A percentile compares a stretch with the other conserved stretches of the same genome.
phyloP scores from a whole-genome alignment of 208 protist species.

The Leishmania mexicana region DNA sequence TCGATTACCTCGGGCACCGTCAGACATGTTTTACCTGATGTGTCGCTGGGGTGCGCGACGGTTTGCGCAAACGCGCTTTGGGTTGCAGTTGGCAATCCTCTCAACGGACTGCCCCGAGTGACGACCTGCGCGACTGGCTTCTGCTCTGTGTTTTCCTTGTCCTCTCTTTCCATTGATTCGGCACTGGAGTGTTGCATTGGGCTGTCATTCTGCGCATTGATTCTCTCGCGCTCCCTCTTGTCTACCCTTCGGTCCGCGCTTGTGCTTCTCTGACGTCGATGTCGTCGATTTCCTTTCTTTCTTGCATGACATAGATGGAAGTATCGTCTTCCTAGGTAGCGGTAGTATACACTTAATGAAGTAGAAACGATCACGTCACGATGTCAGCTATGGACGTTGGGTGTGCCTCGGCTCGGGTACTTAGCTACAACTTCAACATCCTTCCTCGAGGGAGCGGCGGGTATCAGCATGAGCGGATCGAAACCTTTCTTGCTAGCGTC shows the following conservation, averaged over 20 bases:
- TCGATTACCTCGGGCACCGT: too few relatives aligned
- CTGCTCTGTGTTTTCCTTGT: background rate
- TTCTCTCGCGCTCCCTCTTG: background rate
- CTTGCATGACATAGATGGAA: background rate
- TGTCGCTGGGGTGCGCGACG: background rate
- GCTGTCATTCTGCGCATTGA: too few relatives aligned
- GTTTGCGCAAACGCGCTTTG: background rate
- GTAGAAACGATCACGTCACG: background rate
- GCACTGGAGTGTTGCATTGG: too few relatives aligned
- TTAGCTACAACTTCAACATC: constrained; percentile 93
- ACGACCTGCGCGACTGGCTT: background rate
- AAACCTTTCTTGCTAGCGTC: constrained; percentile 65
- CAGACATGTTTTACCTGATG: background rate
- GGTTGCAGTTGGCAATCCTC: too few relatives aligned
- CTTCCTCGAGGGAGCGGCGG: constrained; percentile 77
- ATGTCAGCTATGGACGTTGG: constrained; percentile 16
- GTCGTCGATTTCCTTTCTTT: background rate
- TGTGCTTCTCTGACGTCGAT: too few relatives aligned
- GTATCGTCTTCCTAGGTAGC: background rate
- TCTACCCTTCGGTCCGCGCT: background rate
- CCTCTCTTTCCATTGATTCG: background rate
- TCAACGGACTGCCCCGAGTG: background rate
- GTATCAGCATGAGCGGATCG: constrained; percentile 85
- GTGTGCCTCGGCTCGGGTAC: constrained; percentile 51
- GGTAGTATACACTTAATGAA: background rate